Evolutionary conservation across 225 moss, liverwort and hornwort genomes (phyloP).

Genomic region (Antitrichia curtipendula): DNA sequence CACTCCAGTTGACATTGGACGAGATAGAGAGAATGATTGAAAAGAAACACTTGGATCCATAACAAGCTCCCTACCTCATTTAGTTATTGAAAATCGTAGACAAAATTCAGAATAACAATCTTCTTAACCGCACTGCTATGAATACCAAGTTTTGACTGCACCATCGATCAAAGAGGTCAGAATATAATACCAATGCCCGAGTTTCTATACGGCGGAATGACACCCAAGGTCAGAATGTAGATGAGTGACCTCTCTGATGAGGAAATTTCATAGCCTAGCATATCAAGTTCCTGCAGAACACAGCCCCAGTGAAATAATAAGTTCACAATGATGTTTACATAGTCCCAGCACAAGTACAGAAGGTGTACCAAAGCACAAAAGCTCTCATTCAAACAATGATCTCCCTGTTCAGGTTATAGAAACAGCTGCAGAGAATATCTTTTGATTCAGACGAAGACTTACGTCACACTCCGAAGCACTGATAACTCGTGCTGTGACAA

Average conservation of each 20-base stretch:
- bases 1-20: background rate
- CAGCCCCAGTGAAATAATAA: background rate
- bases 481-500: conserved; percentile 75
- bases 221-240: conserved; percentile 87
- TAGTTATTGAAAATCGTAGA: background rate
- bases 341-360: background rate
- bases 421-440: background rate
- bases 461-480: conserved; percentile 69
- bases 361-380: background rate
- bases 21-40: background rate
- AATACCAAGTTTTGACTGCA: background rate
- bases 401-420: background rate
- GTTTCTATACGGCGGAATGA: conserved; percentile 76
- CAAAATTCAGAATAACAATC: background rate
- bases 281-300: conserved; percentile 60
- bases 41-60: background rate
- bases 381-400: background rate
- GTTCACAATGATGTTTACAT: background rate
- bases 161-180: conserved; percentile 3
- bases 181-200: conserved; percentile 59
- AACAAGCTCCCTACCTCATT: background rate
- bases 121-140: background rate
- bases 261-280: conserved; percentile 74
- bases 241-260: conserved; percentile 69
- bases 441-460: background rate